These are phyloP conservation scores for Fistulifera pelliculosa DNA, from an alignment of 108 stramenopile genomes.

Conservation along the genomic window DNA sequence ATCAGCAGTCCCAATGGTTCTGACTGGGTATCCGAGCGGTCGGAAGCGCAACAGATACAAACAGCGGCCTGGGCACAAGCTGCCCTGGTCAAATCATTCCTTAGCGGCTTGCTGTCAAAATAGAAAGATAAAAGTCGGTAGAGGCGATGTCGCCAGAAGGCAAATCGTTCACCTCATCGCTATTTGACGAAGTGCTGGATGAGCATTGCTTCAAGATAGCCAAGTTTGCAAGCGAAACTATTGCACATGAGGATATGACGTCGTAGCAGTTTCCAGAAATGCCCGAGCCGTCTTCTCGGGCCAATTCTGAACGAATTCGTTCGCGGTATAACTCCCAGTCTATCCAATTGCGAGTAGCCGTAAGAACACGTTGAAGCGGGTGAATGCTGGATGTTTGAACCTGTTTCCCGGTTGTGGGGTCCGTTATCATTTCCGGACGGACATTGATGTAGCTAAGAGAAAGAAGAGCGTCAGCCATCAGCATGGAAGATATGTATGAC, in stretches of 20 bases:
- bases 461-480: constrained; percentile 72
- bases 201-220: constrained; percentile 66
- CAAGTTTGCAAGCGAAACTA: constrained; percentile 69
- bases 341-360: constrained; percentile 54
- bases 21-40: constrained; percentile 40
- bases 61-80: constrained; percentile 77
- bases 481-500: constrained; percentile 54
- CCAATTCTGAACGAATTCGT: constrained; percentile 33
- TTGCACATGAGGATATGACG: constrained; percentile 61
- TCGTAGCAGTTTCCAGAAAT: constrained; percentile 47
- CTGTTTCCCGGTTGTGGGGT: constrained; percentile 54
- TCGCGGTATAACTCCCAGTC: constrained; percentile 82
- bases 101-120: constrained; percentile 46
- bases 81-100: constrained; percentile 64
- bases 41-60: constrained; percentile 75
- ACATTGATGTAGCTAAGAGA: constrained; percentile 66
- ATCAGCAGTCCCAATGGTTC: constrained; percentile 55
- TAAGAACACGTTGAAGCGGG: constrained; percentile 62
- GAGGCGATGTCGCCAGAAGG: constrained; percentile 17
- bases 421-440: constrained; percentile 53
- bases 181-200: constrained; percentile 28
- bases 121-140: constrained; percentile 58
- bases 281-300: constrained; percentile 31
- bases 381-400: constrained; percentile 55
- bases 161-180: constrained; percentile 5